These are phyloP conservation scores for Ustilago sp. DNA, from an alignment of 1,284 basidiomycete genomes.

Conservation along the genomic window DNA sequence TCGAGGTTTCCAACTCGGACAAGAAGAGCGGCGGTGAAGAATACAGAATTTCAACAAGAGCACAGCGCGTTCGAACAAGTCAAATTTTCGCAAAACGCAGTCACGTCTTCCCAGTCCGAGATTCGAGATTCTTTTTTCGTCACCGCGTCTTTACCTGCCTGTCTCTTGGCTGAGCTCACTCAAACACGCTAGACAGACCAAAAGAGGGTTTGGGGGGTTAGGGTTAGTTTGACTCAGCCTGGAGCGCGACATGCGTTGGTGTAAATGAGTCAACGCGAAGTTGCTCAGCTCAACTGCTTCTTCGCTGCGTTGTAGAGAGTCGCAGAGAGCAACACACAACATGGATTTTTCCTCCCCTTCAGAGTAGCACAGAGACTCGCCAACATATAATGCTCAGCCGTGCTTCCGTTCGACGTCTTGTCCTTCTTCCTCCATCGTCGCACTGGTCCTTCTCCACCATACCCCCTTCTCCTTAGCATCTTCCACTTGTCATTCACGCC, in stretches of 20 bases:
- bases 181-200: too few species aligned
- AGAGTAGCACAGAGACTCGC: constrained; percentile 11
- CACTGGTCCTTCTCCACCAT: constrained; percentile 24
- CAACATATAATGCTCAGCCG: constrained; percentile 43
- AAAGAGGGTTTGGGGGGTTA: too few species aligned
- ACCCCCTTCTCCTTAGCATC: constrained; percentile 6
- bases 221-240: constrained; percentile 7
- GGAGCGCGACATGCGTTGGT: constrained; percentile 13
- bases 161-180: too few species aligned
- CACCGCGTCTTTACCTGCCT: neutral
- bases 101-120: neutral
- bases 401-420: constrained; percentile 5
- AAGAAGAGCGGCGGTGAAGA: neutral
- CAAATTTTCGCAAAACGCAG: neutral
- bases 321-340: constrained; percentile 37
- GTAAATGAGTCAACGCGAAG: constrained; percentile 27
- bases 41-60: neutral
- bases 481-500: constrained; percentile 10
- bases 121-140: neutral
- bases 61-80: neutral
- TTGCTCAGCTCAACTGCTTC: constrained; percentile 18
- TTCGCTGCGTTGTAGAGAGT: neutral
- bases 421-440: constrained; percentile 47
- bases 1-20: neutral
- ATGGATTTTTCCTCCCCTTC: constrained; percentile 22